Base-by-base conservation (phyloP, 257 asterid species). In the Solanum virginianum region DNA sequence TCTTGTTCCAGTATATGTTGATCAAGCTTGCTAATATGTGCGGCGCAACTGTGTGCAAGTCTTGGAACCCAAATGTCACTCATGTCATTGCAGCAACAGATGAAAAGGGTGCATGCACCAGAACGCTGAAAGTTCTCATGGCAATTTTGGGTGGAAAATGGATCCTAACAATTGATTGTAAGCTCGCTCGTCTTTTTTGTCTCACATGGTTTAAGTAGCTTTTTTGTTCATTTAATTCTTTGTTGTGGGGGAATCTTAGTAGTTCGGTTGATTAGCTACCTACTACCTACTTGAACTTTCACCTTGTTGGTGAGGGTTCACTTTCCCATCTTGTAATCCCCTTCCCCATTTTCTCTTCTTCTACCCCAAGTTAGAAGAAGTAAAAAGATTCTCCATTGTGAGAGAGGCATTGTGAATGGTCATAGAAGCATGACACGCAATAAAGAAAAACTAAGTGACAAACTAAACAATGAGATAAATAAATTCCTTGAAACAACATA, bases 31-130 rank as follows among this genome's bases (percentile, higher is more conserved):
- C 96, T 81, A 77, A 71, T 51, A 56, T 77, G 53, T 90, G 93
- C 70, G 98, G 97, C 43, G 96, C 97, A 87, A 91, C 94, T 10
- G 88, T 93, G 26, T 66, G 89, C 91, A 95, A 95, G 90, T 83
- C 87, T n/a, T 96, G 98, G 97, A 89, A 89, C 80, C 90, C 98
- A 85, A 90, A 86, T 81, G 94, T 95, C 47, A 91, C 98, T 13
- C 99, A 96, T 87, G 97, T 96, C 82, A 90, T 96, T 80, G 96
- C 99, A 57, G 91, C 98, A 79, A 93, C 97, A 7, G 94, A 96
- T 88, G 89, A 90, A 71, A 89, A 90, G 77, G 99, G 98, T 83
- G 97, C 97, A 81, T 94, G 94, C 88, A 91, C 94, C 79, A 90
- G 98, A 89, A 95, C 98, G 65, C 85, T 91, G 57, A 96, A 96